A percentile compares a stretch with the other conserved stretches of the same genome.
These are phyloP conservation scores for Sporobolomyces phaffii DNA, from an alignment of 768 basidiomycete genomes.

Conservation along the genomic window DNA sequence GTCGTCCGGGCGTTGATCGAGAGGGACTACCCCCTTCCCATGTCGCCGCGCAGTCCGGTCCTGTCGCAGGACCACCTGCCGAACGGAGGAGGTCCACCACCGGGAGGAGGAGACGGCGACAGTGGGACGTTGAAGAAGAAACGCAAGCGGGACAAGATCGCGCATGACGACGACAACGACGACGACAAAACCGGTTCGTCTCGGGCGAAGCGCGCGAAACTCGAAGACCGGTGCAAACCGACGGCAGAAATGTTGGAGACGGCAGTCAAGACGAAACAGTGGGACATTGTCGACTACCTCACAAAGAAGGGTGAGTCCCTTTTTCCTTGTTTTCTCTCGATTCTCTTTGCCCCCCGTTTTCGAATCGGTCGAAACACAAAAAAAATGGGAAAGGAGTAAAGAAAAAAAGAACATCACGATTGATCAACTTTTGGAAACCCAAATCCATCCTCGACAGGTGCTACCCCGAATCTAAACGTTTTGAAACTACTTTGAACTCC, in stretches of 20 bases:
- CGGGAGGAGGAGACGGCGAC: background rate
- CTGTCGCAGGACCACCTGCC: too few relatives aligned
- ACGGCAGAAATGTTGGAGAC: slow-evolving; percentile 54
- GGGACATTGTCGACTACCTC: slow-evolving; percentile 67
- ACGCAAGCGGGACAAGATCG: background rate
- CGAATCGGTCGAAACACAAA: background rate
- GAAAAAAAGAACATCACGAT: too few relatives aligned
- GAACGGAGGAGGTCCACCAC: too few relatives aligned
- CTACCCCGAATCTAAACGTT: background rate
- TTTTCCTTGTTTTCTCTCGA: background rate
- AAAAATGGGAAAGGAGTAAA: too few relatives aligned
- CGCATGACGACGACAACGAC: too few relatives aligned
- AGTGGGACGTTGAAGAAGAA: too few relatives aligned
- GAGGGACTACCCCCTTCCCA: slow-evolving; percentile 43
- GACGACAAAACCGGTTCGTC: background rate
- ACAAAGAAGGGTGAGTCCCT: slow-evolving; percentile 52
- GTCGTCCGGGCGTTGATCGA: slow-evolving; percentile 75
- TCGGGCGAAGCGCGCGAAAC: slow-evolving; percentile 52
- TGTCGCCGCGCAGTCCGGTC: too few relatives aligned
- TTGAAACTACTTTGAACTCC: background rate
- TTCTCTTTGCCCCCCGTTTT: background rate
- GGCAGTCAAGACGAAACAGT: slow-evolving; percentile 62
- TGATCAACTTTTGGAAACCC: background rate
- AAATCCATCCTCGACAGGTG: background rate
- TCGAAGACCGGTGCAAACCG: slow-evolving; percentile 46